Base-by-base conservation (phyloP, 2,329 filamentous ascomycete genomes). In the Phyllosticta capitalensis region DNA sequence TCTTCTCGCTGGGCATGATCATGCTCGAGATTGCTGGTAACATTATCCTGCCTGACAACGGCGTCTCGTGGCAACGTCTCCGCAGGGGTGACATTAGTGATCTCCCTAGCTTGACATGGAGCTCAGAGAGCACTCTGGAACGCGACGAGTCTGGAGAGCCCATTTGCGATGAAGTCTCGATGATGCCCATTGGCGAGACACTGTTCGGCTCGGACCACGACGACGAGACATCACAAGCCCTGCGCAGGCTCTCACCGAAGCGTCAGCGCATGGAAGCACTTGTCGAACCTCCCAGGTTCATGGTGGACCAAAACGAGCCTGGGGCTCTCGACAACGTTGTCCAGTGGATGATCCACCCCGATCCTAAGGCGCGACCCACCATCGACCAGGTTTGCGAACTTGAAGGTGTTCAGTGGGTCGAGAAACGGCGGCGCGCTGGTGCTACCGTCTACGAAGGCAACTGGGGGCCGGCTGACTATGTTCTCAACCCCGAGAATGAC, bases 361-460 rank as follows among this genome's bases (percentile, higher is more conserved):
- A 89, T 54, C 90, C 92, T 0, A 73, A 77, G 12, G 78, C 85
- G 55, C 88, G 94, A 57, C 94, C 92, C 4, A 83, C 81, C 1
- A 83, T 90, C 22, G 81, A 87, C 56, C 83, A 95, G 63, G 76
- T 99, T 10, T 81, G 96, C 53, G 76, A 82, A 52, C 82, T 86
- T 1, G 84, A 86, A 54, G 90, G 90, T 22, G 81, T 96, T 56
- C 82, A 81, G 62, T 99, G 94, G 89, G 87, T 95, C 30, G 82
- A 85, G 58, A 76, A 79, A 55, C 85, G 91, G 63, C 85, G 91
- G 59, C 85, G 88, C 59, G 89, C 91, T 10, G 89, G 91, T 52
- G 94, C 94, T n/a, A 96, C 91, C 0, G 86, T 99, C 57, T 99
- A 89, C 67, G 94, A 99, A 75, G 94, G 94, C 63, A 94, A 90